phyloP scores from a whole-genome alignment of 73 alveolate genomes.

The Stentor coeruleus region DNA sequence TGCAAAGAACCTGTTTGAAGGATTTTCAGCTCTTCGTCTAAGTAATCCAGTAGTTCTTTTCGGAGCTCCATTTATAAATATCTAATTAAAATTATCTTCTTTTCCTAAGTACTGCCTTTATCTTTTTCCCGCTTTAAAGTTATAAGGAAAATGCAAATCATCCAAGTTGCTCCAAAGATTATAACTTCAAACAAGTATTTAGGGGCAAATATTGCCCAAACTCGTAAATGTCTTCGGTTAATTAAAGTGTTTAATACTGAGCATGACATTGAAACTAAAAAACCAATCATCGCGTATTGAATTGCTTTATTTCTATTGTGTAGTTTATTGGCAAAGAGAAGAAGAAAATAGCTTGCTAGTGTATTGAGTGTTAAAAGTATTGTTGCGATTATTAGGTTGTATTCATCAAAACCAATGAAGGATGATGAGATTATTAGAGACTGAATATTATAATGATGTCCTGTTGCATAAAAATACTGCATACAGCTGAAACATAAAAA shows the following conservation, averaged over 20 bases:
- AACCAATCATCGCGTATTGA: background rate
- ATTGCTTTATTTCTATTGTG: too few relatives aligned
- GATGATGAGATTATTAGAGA: conserved; percentile 29
- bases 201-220: conserved; percentile 29
- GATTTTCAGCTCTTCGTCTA: background rate
- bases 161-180: background rate
- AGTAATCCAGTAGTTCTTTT: background rate
- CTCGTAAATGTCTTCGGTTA: conserved; percentile 26
- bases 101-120: too few relatives aligned
- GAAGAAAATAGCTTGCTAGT: background rate
- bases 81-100: too few relatives aligned
- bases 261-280: conserved; percentile 16
- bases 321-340: background rate
- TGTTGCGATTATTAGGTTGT: conserved; percentile 24
- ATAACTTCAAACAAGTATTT: conserved; percentile 4
- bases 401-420: conserved; percentile 34
- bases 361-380: conserved; percentile 22
- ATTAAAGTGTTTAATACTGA: background rate
- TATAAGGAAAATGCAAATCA: background rate
- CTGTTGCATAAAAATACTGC: conserved; percentile 3
- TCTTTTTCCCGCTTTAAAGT: background rate
- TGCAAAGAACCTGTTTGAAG: background rate
- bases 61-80: background rate
- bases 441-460: conserved; percentile 26
- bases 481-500: background rate